phyloP scores from a whole-genome alignment of 352 stramenopile species.

The Plasmopara halstedii region DNA sequence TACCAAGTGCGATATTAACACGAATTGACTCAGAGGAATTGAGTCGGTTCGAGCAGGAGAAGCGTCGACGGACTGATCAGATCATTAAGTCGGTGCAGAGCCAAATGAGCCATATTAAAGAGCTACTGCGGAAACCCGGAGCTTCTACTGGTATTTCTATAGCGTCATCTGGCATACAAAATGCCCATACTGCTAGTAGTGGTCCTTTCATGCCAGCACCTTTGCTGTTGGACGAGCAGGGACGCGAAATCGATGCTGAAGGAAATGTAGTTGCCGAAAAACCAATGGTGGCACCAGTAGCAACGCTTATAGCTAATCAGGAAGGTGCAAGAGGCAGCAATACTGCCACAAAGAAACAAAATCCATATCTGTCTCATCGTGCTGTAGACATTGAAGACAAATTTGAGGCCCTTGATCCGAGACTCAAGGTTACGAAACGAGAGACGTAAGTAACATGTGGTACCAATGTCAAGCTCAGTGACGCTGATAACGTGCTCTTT shows the following conservation, averaged over 20 bases:
- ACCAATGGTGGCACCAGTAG: conserved; percentile 25
- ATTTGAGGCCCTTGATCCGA: conserved; percentile 59
- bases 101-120: conserved; percentile 75
- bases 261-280: conserved; percentile 64
- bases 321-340: conserved; percentile 10
- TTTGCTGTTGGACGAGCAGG: conserved; percentile 68
- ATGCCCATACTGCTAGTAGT: neutral
- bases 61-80: conserved; percentile 54
- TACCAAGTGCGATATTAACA: conserved; percentile 1
- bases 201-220: conserved; percentile 67
- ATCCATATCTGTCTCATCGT: conserved; percentile 76
- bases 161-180: neutral
- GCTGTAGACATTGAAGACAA: conserved; percentile 67
- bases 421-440: conserved; percentile 66
- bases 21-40: conserved; percentile 25
- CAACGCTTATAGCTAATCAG: conserved; percentile 55
- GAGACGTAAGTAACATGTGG: conserved; percentile 54
- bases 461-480: neutral
- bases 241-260: conserved; percentile 62
- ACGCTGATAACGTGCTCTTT: conserved; percentile 10
- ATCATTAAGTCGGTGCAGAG: conserved; percentile 82
- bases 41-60: conserved; percentile 40
- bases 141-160: conserved; percentile 2
- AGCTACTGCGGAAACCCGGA: conserved; percentile 45
- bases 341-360: conserved; percentile 31